Conservation (phyloP, 164 flowering plant species). For the Annona cherimola region DNA sequence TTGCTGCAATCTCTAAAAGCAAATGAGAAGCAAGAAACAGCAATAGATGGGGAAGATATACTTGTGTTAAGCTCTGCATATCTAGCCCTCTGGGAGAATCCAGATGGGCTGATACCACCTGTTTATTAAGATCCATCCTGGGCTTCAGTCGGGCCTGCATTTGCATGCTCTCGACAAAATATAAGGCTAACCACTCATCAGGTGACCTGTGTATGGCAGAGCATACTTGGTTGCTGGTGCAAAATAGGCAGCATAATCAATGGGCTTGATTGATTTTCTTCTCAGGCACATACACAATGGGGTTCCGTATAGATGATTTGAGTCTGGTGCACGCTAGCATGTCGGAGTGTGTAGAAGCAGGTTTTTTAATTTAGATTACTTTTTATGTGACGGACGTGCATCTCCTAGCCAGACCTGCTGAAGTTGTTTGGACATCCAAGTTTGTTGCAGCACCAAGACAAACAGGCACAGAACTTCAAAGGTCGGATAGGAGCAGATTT, state of each 20-base stretch:
- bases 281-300: too few species aligned
- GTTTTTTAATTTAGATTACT: not conserved
- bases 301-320: too few species aligned
- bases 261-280: too few species aligned
- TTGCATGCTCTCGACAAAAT: not conserved
- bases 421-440: constrained; percentile 1
- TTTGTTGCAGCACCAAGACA: not conserved
- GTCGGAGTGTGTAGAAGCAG: not conserved
- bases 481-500: not conserved
- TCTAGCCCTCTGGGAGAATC: not conserved
- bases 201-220: too few species aligned
- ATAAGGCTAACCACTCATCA: too few species aligned
- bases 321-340: too few species aligned
- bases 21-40: not conserved
- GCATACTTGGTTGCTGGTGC: too few species aligned
- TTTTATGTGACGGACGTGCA: not conserved
- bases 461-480: constrained; percentile 2
- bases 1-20: not conserved
- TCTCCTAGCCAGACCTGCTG: not conserved
- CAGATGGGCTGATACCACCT: not conserved
- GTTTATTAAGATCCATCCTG: not conserved
- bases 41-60: not conserved
- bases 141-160: not conserved
- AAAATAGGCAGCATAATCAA: too few species aligned
- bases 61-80: not conserved